These are phyloP conservation scores for Pterula multifida DNA, from an alignment of 1,284 basidiomycete species.

Conservation along the genomic window DNA sequence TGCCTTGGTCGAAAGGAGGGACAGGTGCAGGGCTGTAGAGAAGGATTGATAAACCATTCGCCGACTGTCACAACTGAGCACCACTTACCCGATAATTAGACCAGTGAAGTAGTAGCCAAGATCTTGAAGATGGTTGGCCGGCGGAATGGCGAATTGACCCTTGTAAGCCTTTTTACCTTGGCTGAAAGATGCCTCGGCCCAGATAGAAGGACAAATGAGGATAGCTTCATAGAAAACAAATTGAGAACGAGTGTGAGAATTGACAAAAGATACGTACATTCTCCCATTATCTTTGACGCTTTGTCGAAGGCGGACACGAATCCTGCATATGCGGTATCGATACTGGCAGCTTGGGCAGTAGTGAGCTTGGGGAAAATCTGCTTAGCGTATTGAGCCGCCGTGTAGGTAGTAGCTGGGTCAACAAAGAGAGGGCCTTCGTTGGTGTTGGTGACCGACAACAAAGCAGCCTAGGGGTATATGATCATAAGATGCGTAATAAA, in stretches of 20 bases:
- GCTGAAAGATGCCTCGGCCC: conserved; percentile 10
- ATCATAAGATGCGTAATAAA: background rate
- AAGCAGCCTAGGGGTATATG: background rate
- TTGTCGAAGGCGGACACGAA: conserved; percentile 3
- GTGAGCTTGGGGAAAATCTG: conserved; percentile 14
- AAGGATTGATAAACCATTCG: background rate
- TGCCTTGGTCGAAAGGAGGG: background rate
- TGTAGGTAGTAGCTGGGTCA: conserved; percentile 3
- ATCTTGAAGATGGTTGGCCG: background rate
- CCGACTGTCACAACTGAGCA: background rate
- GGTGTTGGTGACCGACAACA: conserved; percentile 6
- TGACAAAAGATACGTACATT: conserved; percentile 10
- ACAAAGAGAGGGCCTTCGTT: conserved; percentile 12
- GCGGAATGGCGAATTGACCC: background rate
- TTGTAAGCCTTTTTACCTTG: background rate
- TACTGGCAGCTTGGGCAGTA: background rate
- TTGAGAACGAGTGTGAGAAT: background rate
- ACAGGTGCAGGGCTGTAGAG: background rate
- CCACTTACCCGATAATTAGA: background rate
- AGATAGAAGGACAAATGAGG: conserved; percentile 14
- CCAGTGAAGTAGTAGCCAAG: background rate
- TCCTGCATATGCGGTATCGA: conserved; percentile 3
- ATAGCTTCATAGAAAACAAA: conserved; percentile 9
- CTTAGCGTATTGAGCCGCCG: conserved; percentile 2
- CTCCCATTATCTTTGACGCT: conserved; percentile 13